phyloP scores from a whole-genome alignment of 169 alveolate genomes.

The Plasmodium gallinaceum region DNA sequence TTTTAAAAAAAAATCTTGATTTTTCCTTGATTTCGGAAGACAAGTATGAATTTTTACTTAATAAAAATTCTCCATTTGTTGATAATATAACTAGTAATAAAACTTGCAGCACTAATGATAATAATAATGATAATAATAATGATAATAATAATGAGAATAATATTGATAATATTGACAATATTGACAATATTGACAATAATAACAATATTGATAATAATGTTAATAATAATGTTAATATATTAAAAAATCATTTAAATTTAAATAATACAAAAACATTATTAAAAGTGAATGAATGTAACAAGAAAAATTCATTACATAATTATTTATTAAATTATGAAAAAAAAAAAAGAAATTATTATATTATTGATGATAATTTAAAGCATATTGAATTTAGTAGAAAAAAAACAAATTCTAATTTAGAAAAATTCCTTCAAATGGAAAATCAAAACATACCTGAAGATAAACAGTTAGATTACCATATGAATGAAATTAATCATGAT shows the following conservation, averaged over 20 bases:
- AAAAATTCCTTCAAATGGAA: conserved; percentile 2
- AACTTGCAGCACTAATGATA: not conserved
- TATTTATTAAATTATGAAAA: conserved; percentile 42
- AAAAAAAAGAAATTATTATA: conserved; percentile 48
- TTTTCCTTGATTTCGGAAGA: conserved; percentile 17
- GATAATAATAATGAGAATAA: not conserved
- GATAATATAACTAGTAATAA: not conserved
- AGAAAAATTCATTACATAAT: conserved; percentile 12
- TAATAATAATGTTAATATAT: not conserved
- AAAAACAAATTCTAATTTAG: conserved; percentile 45
- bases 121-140: not conserved
- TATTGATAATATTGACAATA: not conserved
- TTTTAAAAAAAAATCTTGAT: conserved; percentile 28
- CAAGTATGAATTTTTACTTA: not conserved
- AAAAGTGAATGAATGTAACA: not conserved
- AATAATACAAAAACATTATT: not conserved
- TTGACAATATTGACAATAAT: not conserved
- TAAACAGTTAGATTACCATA: not conserved
- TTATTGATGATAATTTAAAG: conserved; percentile 47
- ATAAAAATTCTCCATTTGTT: not conserved
- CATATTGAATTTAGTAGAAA: conserved; percentile 53
- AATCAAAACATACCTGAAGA: not conserved
- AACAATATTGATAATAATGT: not conserved
- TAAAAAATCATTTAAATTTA: not conserved
- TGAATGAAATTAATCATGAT: conserved; percentile 43